Evolutionary conservation across 345 rosid genomes (phyloP).

Genomic region (Linum trigynum): DNA sequence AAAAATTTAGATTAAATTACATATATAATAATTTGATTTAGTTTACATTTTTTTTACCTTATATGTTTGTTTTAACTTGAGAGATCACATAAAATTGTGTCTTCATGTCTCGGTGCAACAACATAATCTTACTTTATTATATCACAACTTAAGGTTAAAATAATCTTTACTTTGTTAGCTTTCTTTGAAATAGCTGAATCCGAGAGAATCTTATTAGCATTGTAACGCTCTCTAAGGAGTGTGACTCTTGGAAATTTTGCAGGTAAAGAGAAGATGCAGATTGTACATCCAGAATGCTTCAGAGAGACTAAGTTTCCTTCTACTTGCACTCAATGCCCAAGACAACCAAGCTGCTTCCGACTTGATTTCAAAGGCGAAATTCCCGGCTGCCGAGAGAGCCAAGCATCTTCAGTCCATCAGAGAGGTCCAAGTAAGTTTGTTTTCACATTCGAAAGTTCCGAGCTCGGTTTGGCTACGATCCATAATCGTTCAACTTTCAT

Average conservation of each 20-base stretch:
- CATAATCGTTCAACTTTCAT: background rate
- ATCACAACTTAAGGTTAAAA: too few species aligned
- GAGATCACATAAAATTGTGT: too few species aligned
- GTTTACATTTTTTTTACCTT: too few species aligned
- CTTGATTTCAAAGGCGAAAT: conserved; percentile 31
- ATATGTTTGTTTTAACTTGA: too few species aligned
- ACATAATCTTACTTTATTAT: too few species aligned
- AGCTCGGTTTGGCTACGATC: background rate
- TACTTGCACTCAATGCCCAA: conserved; percentile 41
- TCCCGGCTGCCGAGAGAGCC: conserved; percentile 30
- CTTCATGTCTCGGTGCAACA: too few species aligned
- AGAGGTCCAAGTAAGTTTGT: conserved; percentile 31
- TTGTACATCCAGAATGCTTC: conserved; percentile 51
- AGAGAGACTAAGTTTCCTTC: conserved; percentile 43
- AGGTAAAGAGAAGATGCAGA: conserved; percentile 36
- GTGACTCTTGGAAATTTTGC: conserved; percentile 3
- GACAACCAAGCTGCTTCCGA: conserved; percentile 35
- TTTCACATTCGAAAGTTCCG: background rate
- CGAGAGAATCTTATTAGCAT: too few species aligned
- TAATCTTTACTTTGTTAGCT: too few species aligned
- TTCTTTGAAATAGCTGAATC: too few species aligned
- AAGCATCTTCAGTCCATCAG: conserved; percentile 34
- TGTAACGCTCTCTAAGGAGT: background rate
- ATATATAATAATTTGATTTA: too few species aligned
- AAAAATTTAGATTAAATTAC: too few species aligned